Percentiles rank a stretch among this genome's conserved stretches.
These are phyloP conservation scores for Tetrapisispora phaffii DNA, from an alignment of 805 yeast species.

Conservation along the genomic window DNA sequence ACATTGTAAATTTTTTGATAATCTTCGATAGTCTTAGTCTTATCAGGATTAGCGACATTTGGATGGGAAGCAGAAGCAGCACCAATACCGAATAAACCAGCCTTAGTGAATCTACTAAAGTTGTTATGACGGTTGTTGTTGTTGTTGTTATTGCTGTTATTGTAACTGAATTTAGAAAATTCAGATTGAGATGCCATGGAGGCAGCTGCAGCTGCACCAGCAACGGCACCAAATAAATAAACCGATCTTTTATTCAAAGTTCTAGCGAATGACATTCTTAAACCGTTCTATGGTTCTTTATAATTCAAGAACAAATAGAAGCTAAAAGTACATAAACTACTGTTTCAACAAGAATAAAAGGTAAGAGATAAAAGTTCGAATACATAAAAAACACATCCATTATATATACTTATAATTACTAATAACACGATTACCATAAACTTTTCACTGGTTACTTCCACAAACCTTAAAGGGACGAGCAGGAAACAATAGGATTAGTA, in stretches of 20 bases:
- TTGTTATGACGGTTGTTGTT: constrained; percentile 7
- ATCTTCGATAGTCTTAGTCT: constrained; percentile 33
- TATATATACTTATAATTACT: too few relatives aligned
- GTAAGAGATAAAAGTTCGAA: too few relatives aligned
- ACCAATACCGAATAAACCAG: constrained; percentile 22
- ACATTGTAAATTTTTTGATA: constrained; percentile 63
- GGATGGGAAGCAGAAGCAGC: constrained; percentile 31
- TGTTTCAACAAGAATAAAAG: too few relatives aligned
- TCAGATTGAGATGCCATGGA: constrained; percentile 15
- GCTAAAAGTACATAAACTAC: background rate
- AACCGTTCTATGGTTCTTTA: too few relatives aligned
- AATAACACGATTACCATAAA: too few relatives aligned
- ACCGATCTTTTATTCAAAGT: constrained; percentile 16
- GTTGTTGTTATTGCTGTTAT: constrained; percentile 12
- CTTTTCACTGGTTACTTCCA: too few relatives aligned
- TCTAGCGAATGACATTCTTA: constrained; percentile 15
- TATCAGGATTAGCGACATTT: constrained; percentile 20
- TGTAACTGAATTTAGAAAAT: background rate
- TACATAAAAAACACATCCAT: background rate
- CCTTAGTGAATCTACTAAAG: constrained; percentile 12
- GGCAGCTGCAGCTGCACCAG: constrained; percentile 26
- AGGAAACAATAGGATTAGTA: background rate
- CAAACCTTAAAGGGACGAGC: too few relatives aligned
- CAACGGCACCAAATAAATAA: constrained; percentile 22
- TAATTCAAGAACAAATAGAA: too few relatives aligned